Evolutionary conservation across 345 rosid genomes (phyloP), one percentile per base, ranked within the genome.

Genomic region (Camelina sativa): DNA sequence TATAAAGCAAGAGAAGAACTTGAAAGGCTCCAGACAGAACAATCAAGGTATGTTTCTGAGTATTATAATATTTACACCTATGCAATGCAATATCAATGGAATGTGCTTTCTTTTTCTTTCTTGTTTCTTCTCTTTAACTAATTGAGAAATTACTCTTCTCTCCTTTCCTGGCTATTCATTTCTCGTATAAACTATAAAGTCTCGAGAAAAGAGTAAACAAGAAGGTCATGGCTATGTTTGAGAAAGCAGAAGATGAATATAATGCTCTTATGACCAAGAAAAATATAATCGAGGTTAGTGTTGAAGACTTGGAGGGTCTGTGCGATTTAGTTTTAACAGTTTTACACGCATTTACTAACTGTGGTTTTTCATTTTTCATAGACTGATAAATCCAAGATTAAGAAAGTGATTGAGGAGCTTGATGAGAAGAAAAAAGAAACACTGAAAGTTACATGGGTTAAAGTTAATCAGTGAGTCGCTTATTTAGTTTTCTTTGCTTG

Each of bases 401-500:
- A 87, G 86, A 91, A 89, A 86, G 96, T 88, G 67, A 93, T 93
- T 48, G 98, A 91, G 83, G 98, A 89, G 86, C 94, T 91, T 37
- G 98, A 93, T 60, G 98, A 93, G 85, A 93, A 93, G 90, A 93
- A 91, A 80, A 93, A 89, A 76, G 97, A 89, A 84, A 91, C 97
- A 4, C 87, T 93, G 41, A 84, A 85, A 77, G 94, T 91, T 76
- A 91, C 98, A 9, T 93, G 98, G 98, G 91, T 91, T 55, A 91
- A 93, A 88, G 98, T 93, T 63, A 93, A 84, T 77, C 80, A 72
- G 98, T 88, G 73, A 82, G 89, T 51, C 1, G 43, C 66, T 12
- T 40, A 38, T 60, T 59, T 10, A 8, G 38, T 34, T 70, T 47
- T 54, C 38, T 37, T 66, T 67, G 13, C 50, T n/a, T 48, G 41